Evolutionary conservation across 2,329 filamentous ascomycete species (phyloP), one percentile per base, ranked within the genome.

Genomic region (Reticulascus tulasneorum): DNA sequence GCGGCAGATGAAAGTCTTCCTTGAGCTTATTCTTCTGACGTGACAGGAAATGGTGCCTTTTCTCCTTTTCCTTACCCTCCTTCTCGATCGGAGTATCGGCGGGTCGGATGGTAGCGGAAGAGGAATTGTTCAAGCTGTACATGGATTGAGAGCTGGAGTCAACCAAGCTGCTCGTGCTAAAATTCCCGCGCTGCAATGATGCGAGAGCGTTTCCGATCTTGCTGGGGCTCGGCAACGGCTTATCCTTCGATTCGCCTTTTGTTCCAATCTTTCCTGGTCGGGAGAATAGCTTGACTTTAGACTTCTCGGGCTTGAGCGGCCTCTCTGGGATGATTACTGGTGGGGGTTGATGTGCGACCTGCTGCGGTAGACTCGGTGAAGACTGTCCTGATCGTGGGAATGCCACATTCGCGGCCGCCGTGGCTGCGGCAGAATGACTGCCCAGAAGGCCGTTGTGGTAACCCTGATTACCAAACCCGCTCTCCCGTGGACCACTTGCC

Each of bases 211-310:
- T 80, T 11, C 76, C 75, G 44, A 84, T 77, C 61, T 84, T 85
- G 46, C 79, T 78, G 2, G 86, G 86, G 44, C 84, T 89, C 2
- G 84, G 83, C 17, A 86, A 58, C 2, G 81, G 74, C 47, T 83
- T 82, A 13, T 82, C 71, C 51, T 79, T 82, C 7, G 69, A 47
- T 9, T 87, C 82, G 23, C 78, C 74, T 55, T 84, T 87, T 38
- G 80, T 78, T 33, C 77, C 75, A 49, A 88, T 85, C 61, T 83
- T 88, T 52, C 84, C 83, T 1, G 84, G 84, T 33, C 86, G 76
- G 7, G 82, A 86, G 55, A 90, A 90, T 19, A 91, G 69, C 65
- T 91, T 91, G 56, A 86, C 84, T 62, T 88, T 89, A 43, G 80
- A 80, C 59, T 82, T 82, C 50, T 86, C 82, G 19, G 75, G 68